phyloP scores from a whole-genome alignment of 257 asterid species.

The Primulina eburnea region DNA sequence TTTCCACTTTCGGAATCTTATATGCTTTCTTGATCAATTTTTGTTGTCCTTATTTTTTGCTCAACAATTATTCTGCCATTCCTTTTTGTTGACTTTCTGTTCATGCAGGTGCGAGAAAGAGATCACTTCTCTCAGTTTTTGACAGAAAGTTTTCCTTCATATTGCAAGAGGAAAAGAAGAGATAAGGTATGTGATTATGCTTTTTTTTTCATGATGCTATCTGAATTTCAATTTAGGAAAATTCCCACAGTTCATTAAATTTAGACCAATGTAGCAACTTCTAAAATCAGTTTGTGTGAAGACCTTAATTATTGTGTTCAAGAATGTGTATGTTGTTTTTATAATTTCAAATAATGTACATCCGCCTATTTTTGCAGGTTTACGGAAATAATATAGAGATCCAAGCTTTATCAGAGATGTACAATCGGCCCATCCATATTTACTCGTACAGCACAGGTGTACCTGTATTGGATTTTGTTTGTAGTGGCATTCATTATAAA shows the following conservation, averaged over 20 bases:
- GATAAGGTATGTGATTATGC: slow-evolving; percentile 56
- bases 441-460: slow-evolving; percentile 92
- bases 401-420: slow-evolving; percentile 93
- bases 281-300: too few species aligned
- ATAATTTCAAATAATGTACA: not conserved
- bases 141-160: slow-evolving; percentile 95
- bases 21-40: too few species aligned
- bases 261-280: too few species aligned
- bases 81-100: slow-evolving; percentile 11
- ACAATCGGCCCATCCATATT: slow-evolving; percentile 95
- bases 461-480: slow-evolving; percentile 13
- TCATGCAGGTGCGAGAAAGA: slow-evolving; percentile 82
- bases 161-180: slow-evolving; percentile 96
- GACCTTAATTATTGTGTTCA: too few species aligned
- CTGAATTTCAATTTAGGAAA: not conserved
- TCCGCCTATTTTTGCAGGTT: slow-evolving; percentile 47
- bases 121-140: slow-evolving; percentile 95
- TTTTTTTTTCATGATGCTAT: slow-evolving; percentile 5
- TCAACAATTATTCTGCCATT: not conserved
- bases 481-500: slow-evolving; percentile 12
- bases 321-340: not conserved
- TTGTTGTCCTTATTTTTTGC: not conserved
- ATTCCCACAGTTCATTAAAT: too few species aligned
- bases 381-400: slow-evolving; percentile 95
- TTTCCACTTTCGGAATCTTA: too few species aligned